Conservation (phyloP, 2,329 filamentous ascomycete species). For the Penicillium sp. region DNA sequence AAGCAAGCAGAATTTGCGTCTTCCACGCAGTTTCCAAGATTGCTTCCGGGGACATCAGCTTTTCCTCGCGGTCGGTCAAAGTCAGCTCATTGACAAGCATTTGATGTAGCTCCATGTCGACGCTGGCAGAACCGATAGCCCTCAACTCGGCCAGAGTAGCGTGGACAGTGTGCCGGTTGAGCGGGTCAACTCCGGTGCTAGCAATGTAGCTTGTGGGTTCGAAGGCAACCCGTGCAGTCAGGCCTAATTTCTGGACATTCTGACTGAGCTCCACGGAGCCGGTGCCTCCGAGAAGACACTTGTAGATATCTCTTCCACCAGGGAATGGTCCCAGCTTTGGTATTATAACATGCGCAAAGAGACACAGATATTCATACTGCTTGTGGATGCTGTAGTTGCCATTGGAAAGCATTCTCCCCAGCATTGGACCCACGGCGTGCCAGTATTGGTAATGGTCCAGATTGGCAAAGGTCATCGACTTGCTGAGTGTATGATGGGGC, state of each 20-base stretch:
- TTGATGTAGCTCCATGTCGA: conserved; percentile 11
- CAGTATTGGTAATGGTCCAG: conserved; percentile 12
- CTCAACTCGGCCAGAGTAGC: not conserved
- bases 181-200: not conserved
- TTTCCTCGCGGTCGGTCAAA: conserved; percentile 9
- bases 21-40: conserved; percentile 1
- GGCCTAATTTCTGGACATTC: conserved; percentile 2
- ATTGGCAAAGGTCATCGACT: conserved; percentile 4
- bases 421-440: conserved; percentile 8
- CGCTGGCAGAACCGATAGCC: not conserved
- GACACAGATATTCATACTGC: conserved; percentile 9
- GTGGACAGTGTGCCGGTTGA: not conserved
- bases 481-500: conserved; percentile 3
- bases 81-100: conserved; percentile 6
- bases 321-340: conserved; percentile 11
- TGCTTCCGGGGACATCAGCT: not conserved
- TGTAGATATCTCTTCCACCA: not conserved
- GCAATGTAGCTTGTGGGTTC: conserved; percentile 6
- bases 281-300: conserved; percentile 6
- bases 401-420: conserved; percentile 7
- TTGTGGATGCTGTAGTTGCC: conserved; percentile 9
- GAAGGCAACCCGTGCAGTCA: conserved; percentile 6
- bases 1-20: conserved; percentile 17
- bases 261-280: conserved; percentile 13
- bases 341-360: conserved; percentile 8